Evolutionary conservation across 2,329 filamentous ascomycete species (phyloP).

Genomic region (Nemania bipapillata): DNA sequence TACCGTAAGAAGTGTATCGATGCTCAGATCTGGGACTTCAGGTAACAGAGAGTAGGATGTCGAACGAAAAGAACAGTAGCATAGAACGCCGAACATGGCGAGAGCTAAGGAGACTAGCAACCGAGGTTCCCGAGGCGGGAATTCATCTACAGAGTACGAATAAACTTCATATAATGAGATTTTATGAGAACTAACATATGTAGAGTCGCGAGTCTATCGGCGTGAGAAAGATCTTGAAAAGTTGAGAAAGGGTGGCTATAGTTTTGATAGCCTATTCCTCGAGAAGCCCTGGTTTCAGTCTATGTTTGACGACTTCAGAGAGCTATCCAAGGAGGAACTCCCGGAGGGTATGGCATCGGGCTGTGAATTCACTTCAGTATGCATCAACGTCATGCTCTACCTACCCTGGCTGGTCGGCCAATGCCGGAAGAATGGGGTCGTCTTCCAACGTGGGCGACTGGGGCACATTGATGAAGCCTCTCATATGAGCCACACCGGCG

Average conservation of each 20-base stretch:
- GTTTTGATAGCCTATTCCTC: conserved; percentile 74
- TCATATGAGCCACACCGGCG: conserved; percentile 66
- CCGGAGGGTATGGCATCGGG: conserved; percentile 75
- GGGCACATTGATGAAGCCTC: conserved; percentile 79
- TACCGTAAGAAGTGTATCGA: conserved; percentile 46
- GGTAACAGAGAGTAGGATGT: conserved; percentile 44
- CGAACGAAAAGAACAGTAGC: conserved; percentile 45
- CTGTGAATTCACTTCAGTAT: conserved; percentile 82
- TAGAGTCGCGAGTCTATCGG: conserved; percentile 62
- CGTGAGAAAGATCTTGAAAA: conserved; percentile 70
- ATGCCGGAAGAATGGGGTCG: conserved; percentile 77
- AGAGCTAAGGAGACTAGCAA: conserved; percentile 48
- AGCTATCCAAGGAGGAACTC: conserved; percentile 68
- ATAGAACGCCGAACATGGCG: conserved; percentile 50
- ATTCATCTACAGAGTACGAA: conserved; percentile 50
- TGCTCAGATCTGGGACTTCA: neutral
- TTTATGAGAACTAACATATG: conserved; percentile 8
- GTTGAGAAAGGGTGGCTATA: conserved; percentile 54
- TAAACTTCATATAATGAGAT: neutral
- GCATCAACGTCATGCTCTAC: conserved; percentile 90
- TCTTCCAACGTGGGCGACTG: conserved; percentile 71
- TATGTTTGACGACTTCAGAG: conserved; percentile 76
- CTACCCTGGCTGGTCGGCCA: conserved; percentile 85
- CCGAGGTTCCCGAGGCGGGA: conserved; percentile 52
- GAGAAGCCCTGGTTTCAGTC: conserved; percentile 78